Evolutionary conservation across 2,329 filamentous ascomycete genomes (phyloP), one percentile per base, ranked within the genome.

Genomic region (Immersiporthe knoxdaviesiana): DNA sequence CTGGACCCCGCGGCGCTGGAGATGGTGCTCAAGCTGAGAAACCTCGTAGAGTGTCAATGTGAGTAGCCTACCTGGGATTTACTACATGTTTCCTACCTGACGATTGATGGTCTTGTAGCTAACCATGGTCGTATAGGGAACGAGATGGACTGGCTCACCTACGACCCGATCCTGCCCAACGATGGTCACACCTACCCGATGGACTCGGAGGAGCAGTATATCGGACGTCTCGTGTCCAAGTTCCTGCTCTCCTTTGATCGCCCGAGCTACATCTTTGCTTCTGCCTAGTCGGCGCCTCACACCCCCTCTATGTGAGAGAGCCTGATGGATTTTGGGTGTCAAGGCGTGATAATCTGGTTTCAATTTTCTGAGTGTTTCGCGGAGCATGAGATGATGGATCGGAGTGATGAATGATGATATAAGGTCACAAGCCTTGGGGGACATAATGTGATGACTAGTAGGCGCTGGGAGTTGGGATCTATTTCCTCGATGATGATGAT

Each of bases 211-310:
- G 76, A 82, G 50, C 79, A 85, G 73, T 88, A 88, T 74, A 84
- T 81, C 0, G 86, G 86, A 0, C 82, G 85, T 16, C 78, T 88
- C 62, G 77, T 85, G 66, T 80, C 85, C 65, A 83, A 83, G 74
- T 88, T 88, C 74, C 73, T 88, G 67, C 77, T 88, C 30, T 88
- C 85, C 0, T 88, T 88, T 73, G 79, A 78, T 2, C 79, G 85
- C 69, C 84, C 86, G 73, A 81, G 79, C 73, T 79, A 80, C 69
- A 81, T 86, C 24, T 85, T 85, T 70, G 83, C 78, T 16, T 78
- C 65, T 27, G 54, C 41, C 21, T 60, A 37, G 66, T 65, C n/a
- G n/a, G 32, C 44, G 8, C n/a, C 44, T 35, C 35, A 8, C 4
- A 21, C 21, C 21, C 12, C 61, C 11, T 8, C 35, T 4, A 39